Base-by-base conservation (phyloP, 495 filamentous ascomycete genomes). In the Cetradonia linearis region DNA sequence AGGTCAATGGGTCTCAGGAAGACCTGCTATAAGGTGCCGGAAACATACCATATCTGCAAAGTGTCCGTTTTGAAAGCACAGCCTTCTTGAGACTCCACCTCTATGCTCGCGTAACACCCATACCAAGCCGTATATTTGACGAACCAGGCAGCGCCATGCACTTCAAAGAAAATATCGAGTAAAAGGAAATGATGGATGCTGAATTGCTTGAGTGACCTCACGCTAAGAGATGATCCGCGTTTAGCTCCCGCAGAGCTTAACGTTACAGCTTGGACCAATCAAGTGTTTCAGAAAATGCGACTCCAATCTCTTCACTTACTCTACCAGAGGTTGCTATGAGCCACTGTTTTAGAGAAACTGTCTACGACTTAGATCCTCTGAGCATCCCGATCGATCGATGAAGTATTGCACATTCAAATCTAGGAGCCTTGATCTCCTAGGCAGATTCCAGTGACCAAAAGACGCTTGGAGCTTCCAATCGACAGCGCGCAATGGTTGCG, bases 401-500 rank as follows among this genome's bases (percentile, higher is more conserved):
- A 13, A 5, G 31, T 34, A 16, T 10, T 36, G 18, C 33, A 20
- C 2, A n/a, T 30, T n/a, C 16, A 34, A 5, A 23, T 54, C n/a
- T n/a, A 36, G 18, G 31, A 23, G 50, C 11, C n/a, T 23, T 31
- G 28, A 13, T n/a, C 10, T 20, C 20, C n/a, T 5, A 34, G 31
- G 30, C 18, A 33, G 31, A 11, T 34, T 36, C 7, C 33, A 34
- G 31, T 10, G 18, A 54, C 20, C 11, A 23, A 23, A 36, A 54
- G 30, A 54, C 33, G 28, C 28, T 54, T 31, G 30, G 50, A 54
- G 31, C 30, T 54, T 7, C 31, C 50, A 2, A 13, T 54, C 11
- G 7, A 54, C 50, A 54, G 52, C 62, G 73, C 76, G 77, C 78
- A 68, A 94, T 94, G 89, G 86, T 92, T 75, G 82, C 83, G 76